phyloP scores from a whole-genome alignment of 331 rosid species.

The Erythrophleum ivorense region DNA sequence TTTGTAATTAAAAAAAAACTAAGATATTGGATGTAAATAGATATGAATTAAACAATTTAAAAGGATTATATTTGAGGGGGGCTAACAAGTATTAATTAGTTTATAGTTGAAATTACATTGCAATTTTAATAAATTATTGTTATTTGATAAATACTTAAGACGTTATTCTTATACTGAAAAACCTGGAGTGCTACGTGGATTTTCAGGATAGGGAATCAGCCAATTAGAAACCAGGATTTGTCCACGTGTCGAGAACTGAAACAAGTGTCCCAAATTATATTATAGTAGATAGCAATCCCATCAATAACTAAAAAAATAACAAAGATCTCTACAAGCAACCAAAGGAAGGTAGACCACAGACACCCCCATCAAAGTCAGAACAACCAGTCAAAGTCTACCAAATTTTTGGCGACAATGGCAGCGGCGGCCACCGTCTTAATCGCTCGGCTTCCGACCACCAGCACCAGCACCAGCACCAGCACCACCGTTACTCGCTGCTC shows the following conservation, averaged over 20 bases:
- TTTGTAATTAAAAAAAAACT: no score
- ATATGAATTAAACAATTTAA: no score
- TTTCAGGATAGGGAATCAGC: conserved; percentile 50
- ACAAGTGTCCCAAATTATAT: conserved; percentile 24
- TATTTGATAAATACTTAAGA: no score
- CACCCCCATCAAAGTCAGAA: conserved; percentile 20
- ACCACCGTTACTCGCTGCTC: conserved; percentile 55
- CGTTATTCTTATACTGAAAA: not conserved
- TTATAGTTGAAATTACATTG: no score
- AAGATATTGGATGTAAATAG: no score
- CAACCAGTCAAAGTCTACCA: not conserved
- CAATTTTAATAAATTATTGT: no score
- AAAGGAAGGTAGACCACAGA: not conserved
- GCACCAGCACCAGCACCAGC: no score
- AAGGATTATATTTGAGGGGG: no score
- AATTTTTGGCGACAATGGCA: conserved; percentile 37
- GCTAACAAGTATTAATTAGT: no score
- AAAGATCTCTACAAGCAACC: not conserved
- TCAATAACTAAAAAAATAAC: not conserved
- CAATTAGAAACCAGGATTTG: conserved; percentile 39
- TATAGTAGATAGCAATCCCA: conserved; percentile 41
- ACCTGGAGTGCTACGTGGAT: conserved; percentile 33
- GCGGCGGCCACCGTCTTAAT: conserved; percentile 43
- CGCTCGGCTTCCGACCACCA: conserved; percentile 43
- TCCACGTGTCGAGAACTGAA: conserved; percentile 57